Percentiles rank a stretch among this genome's conserved stretches.
phyloP scores from a whole-genome alignment of 2,329 filamentous ascomycete genomes.

The Nigrospora sphaerica region DNA sequence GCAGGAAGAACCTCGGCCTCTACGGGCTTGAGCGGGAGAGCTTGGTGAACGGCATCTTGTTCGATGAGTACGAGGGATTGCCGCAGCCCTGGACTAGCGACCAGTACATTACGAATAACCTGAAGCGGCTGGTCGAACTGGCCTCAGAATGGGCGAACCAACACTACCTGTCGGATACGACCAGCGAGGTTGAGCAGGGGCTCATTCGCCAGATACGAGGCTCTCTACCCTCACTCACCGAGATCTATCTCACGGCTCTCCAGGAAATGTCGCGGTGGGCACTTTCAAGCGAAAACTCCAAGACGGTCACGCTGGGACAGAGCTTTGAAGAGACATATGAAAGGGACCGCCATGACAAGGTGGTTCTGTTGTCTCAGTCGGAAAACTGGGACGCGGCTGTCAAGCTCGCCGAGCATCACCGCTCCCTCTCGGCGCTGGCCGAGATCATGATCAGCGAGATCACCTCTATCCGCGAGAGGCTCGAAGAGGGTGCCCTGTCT shows the following conservation, averaged over 20 bases:
- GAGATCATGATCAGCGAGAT: conserved; percentile 49
- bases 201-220: conserved; percentile 38
- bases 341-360: conserved; percentile 43
- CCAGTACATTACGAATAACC: conserved; percentile 52
- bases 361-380: conserved; percentile 45
- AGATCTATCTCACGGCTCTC: conserved; percentile 47
- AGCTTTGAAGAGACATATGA: conserved; percentile 41
- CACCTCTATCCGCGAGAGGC: conserved; percentile 29
- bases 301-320: conserved; percentile 32
- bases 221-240: conserved; percentile 43
- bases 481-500: conserved; percentile 22
- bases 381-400: conserved; percentile 52
- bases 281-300: conserved; percentile 34
- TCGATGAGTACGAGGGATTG: conserved; percentile 58
- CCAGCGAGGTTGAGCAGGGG: conserved; percentile 22
- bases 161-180: conserved; percentile 24
- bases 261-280: conserved; percentile 47
- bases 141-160: conserved; percentile 47
- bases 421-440: conserved; percentile 47
- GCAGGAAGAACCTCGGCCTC: conserved; percentile 56
- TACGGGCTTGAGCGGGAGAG: conserved; percentile 69
- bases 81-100: conserved; percentile 83
- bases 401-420: conserved; percentile 51
- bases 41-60: conserved; percentile 57
- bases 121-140: conserved; percentile 53